Evolutionary conservation across 768 basidiomycete genomes (phyloP).

Genomic region (Serendipita vermifera): DNA sequence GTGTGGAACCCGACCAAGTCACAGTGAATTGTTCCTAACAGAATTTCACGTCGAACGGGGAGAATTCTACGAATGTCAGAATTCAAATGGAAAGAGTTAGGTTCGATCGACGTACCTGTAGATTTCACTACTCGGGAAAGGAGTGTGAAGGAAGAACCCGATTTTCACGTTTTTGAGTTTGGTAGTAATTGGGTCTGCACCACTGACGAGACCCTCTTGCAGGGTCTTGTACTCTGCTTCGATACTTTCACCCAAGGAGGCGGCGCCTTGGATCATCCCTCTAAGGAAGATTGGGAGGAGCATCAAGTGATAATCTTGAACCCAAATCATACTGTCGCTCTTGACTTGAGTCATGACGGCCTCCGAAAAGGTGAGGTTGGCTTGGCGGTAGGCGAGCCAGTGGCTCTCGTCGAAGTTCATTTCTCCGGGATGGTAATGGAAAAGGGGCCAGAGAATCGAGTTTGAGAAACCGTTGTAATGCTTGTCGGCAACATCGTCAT

Average conservation of each 20-base stretch:
- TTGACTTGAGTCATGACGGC: conserved; percentile 65
- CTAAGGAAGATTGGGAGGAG: conserved; percentile 93
- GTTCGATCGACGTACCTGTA: conserved; percentile 52
- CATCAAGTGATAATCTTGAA: conserved; percentile 97
- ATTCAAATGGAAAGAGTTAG: conserved; percentile 12
- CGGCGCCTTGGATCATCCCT: conserved; percentile 63
- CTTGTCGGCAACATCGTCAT: conserved; percentile 94
- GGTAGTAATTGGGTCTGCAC: conserved; percentile 26
- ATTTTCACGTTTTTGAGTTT: conserved; percentile 69
- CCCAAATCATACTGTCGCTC: conserved; percentile 94
- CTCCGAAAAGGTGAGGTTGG: conserved; percentile 90
- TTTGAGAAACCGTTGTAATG: conserved; percentile 99
- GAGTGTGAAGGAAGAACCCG: conserved; percentile 97
- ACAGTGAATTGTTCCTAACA: conserved; percentile 91
- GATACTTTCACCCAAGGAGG: conserved; percentile 42
- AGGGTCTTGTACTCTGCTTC: conserved; percentile 52
- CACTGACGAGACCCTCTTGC: conserved; percentile 53
- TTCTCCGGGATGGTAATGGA: conserved; percentile 99
- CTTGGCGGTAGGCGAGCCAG: conserved; percentile 95
- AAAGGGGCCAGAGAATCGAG: conserved; percentile 97
- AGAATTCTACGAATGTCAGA: conserved; percentile 50
- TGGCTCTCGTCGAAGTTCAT: conserved; percentile 99
- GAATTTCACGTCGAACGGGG: conserved; percentile 91
- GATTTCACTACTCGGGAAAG: conserved; percentile 95
- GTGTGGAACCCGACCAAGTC: conserved; percentile 99